These are phyloP conservation scores for Wickerhamomyces mucosus DNA, from an alignment of 805 yeast genomes.

Conservation along the genomic window DNA sequence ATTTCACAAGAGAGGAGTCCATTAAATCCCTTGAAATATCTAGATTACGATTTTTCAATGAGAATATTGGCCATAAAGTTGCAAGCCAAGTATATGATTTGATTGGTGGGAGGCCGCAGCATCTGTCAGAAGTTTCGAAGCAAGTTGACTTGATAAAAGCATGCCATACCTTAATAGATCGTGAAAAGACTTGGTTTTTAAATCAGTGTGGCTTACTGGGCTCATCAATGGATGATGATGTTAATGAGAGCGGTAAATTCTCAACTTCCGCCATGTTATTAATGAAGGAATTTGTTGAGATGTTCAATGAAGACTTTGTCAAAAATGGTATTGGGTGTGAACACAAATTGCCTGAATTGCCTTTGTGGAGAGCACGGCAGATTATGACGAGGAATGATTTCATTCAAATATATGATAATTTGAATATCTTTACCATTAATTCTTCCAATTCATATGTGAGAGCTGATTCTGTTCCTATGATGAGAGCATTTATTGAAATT, in stretches of 20 bases:
- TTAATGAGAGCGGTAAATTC: slow-evolving; percentile 75
- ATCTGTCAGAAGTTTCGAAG: slow-evolving; percentile 59
- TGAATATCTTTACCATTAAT: slow-evolving; percentile 75
- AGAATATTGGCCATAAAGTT: slow-evolving; percentile 25
- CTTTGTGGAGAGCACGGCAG: slow-evolving; percentile 77
- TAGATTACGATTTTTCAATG: slow-evolving; percentile 34
- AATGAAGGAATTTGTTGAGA: slow-evolving; percentile 60
- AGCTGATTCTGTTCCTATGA: slow-evolving; percentile 83
- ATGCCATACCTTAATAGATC: slow-evolving; percentile 61
- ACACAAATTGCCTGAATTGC: slow-evolving; percentile 61
- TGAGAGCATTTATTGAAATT: slow-evolving; percentile 80
- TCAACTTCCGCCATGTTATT: slow-evolving; percentile 65
- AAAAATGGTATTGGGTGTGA: slow-evolving; percentile 1
- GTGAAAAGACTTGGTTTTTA: slow-evolving; percentile 79
- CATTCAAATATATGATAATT: slow-evolving; percentile 63
- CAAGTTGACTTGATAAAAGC: slow-evolving; percentile 48
- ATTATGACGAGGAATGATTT: slow-evolving; percentile 80
- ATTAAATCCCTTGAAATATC: slow-evolving; percentile 43
- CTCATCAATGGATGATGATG: slow-evolving; percentile 78
- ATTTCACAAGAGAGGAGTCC: slow-evolving; percentile 47
- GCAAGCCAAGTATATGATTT: slow-evolving; percentile 54
- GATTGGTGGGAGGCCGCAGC: slow-evolving; percentile 82
- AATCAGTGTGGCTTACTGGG: slow-evolving; percentile 78
- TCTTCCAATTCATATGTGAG: slow-evolving; percentile 53
- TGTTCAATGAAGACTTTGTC: slow-evolving; percentile 30